These are phyloP conservation scores for Centaurea solstitialis DNA, from an alignment of 129 eudicot genomes.

Conservation along the genomic window DNA sequence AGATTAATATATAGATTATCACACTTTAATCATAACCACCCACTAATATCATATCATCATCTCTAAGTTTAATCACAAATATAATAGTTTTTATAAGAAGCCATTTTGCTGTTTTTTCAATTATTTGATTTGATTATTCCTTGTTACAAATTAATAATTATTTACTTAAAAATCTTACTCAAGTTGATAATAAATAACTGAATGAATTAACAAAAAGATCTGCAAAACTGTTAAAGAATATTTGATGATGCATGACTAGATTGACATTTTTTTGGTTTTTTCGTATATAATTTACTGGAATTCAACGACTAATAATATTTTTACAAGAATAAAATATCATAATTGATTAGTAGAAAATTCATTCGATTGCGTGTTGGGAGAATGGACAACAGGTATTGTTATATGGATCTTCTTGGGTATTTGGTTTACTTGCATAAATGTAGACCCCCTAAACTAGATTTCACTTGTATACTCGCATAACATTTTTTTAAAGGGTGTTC, in stretches of 20 bases:
- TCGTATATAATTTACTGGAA: background rate
- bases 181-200: background rate
- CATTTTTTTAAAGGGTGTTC: too few relatives aligned
- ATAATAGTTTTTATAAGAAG: too few relatives aligned
- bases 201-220: background rate
- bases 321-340: background rate
- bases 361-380: background rate
- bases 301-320: background rate
- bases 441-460: too few relatives aligned
- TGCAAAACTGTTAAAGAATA: background rate
- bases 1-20: background rate
- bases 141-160: background rate
- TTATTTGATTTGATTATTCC: background rate
- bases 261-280: background rate
- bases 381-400: too few relatives aligned
- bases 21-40: slow-evolving; percentile 15
- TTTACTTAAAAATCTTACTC: background rate
- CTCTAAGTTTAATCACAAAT: too few relatives aligned
- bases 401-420: too few relatives aligned
- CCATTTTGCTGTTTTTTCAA: background rate
- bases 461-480: too few relatives aligned
- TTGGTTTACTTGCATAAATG: too few relatives aligned
- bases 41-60: background rate
- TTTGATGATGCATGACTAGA: background rate
- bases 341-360: background rate